These are phyloP conservation scores for Acidiella bohemica DNA, from an alignment of 495 filamentous ascomycete genomes.

Conservation along the genomic window DNA sequence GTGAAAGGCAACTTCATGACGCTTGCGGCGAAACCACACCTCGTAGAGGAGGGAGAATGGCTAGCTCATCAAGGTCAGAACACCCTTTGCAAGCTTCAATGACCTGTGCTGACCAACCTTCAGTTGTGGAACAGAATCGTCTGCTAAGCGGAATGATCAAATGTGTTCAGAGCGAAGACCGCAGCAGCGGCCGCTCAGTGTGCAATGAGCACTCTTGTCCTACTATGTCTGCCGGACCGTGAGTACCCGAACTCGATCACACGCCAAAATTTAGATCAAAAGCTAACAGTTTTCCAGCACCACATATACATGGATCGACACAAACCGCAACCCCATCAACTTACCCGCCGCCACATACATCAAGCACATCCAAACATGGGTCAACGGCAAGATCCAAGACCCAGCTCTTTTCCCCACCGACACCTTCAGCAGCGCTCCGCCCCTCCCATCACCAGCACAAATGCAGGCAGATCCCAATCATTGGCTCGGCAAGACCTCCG, in stretches of 20 bases:
- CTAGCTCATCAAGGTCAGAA: slow-evolving; percentile 77
- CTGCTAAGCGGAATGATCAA: slow-evolving; percentile 71
- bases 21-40: slow-evolving; percentile 72
- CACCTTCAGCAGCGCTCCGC: slow-evolving; percentile 40
- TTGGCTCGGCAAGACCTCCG: slow-evolving; percentile 77
- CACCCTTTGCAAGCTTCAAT: too few species aligned
- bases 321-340: slow-evolving; percentile 38
- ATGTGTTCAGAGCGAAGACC: slow-evolving; percentile 66
- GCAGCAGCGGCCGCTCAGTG: slow-evolving; percentile 52
- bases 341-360: slow-evolving; percentile 60
- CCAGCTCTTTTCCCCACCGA: slow-evolving; percentile 65
- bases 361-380: slow-evolving; percentile 81
- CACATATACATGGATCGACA: slow-evolving; percentile 83
- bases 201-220: slow-evolving; percentile 76
- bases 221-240: slow-evolving; percentile 84
- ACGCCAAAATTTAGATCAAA: too few species aligned
- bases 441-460: slow-evolving; percentile 37
- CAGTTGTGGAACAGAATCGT: slow-evolving; percentile 84
- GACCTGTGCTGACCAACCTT: too few species aligned
- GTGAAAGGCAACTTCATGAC: slow-evolving; percentile 97
- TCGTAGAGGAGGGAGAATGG: slow-evolving; percentile 86
- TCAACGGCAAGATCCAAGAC: slow-evolving; percentile 80
- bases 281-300: slow-evolving; percentile 54
- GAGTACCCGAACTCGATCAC: too few species aligned
- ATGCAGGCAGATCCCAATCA: slow-evolving; percentile 37